These are phyloP conservation scores for Adiantum capillusveneris DNA, from an alignment of 75 land plant species.

Conservation along the genomic window DNA sequence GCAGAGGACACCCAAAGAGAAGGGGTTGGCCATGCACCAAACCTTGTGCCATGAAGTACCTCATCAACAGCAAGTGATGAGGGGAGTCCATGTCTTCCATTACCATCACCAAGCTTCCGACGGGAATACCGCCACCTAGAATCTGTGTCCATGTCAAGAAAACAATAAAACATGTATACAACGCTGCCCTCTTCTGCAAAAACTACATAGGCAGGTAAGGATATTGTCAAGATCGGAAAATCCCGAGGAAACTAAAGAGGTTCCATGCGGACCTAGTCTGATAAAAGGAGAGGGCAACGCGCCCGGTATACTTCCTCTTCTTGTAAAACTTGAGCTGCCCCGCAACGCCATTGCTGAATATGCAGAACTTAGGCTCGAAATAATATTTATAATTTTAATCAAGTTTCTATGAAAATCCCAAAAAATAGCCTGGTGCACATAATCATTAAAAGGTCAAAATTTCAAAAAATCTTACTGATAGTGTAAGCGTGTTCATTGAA, in stretches of 20 bases:
- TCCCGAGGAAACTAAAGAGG: conserved; percentile 67
- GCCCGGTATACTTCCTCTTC: background rate
- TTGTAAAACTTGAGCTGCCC: background rate
- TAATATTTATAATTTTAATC: no score
- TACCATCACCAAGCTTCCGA: conserved; percentile 78
- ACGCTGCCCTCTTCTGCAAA: background rate
- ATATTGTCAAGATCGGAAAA: conserved; percentile 88
- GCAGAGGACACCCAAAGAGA: conserved; percentile 63
- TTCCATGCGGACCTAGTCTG: conserved; percentile 62
- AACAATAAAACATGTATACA: background rate
- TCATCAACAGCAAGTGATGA: conserved; percentile 75
- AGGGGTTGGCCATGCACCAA: conserved; percentile 74
- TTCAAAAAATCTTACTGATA: no score
- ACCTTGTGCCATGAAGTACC: conserved; percentile 95
- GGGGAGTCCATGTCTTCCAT: conserved; percentile 95
- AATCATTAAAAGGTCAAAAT: no score
- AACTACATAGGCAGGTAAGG: conserved; percentile 3
- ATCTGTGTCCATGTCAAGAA: conserved; percentile 35
- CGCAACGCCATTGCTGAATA: conserved; percentile 5
- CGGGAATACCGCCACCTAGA: conserved; percentile 78
- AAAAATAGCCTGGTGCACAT: no score
- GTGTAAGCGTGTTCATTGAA: no score
- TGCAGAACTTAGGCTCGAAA: no score
- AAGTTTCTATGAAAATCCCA: no score
- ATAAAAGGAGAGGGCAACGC: conserved; percentile 20